Evolutionary conservation across 306 rosid species (phyloP).

Genomic region (Prunus fruticosa): DNA sequence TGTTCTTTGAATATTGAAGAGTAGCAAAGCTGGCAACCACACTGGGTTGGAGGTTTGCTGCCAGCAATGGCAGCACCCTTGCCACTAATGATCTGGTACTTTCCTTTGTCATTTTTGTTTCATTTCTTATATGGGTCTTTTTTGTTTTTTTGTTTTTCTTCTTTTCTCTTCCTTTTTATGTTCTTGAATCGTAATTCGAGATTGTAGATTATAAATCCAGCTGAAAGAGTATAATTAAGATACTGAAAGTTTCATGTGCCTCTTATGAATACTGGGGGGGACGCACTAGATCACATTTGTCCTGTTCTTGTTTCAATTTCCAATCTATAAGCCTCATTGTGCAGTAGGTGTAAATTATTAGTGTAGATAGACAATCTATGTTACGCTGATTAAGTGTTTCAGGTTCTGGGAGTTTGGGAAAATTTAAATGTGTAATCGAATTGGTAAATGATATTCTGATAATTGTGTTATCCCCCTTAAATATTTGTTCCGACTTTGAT

Average conservation of each 20-base stretch:
- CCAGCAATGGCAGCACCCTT: constrained; percentile 84
- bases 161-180: background rate
- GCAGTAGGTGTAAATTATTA: background rate
- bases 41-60: constrained; percentile 68
- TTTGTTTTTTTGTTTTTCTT: background rate
- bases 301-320: background rate
- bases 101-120: background rate
- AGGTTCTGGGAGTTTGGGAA: background rate
- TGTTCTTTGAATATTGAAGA: constrained; percentile 30
- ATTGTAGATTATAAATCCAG: background rate
- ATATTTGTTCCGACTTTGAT: background rate
- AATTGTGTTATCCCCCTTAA: background rate
- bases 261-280: background rate
- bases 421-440: background rate
- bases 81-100: constrained; percentile 73
- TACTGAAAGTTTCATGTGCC: background rate
- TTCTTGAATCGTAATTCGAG: constrained; percentile 2
- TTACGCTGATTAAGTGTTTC: background rate
- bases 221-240: constrained; percentile 3
- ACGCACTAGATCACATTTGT: constrained; percentile 6
- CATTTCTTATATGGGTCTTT: constrained; percentile 6
- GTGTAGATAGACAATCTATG: constrained; percentile 7
- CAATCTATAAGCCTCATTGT: background rate
- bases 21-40: constrained; percentile 77
- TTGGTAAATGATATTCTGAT: background rate